Evolutionary conservation across 352 stramenopile species (phyloP).

Genomic region (Globisporangium rhizosaccharum): DNA sequence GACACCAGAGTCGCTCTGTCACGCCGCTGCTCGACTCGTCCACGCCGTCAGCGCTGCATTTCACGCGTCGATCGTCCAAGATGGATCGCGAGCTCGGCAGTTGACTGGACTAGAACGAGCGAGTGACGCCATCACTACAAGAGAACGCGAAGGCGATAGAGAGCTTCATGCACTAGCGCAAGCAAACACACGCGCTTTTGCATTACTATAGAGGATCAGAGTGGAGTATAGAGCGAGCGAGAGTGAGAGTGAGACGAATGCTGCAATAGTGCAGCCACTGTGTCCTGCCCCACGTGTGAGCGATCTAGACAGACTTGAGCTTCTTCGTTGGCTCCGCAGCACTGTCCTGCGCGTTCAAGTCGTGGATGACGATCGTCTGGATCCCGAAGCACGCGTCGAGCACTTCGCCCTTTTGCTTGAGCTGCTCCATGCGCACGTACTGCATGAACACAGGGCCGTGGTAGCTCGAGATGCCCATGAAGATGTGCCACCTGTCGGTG

Average conservation of each 20-base stretch:
- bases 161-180: background rate
- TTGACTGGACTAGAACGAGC: background rate
- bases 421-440: conserved; percentile 77
- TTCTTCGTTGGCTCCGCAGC: background rate
- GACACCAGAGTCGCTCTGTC: background rate
- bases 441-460: conserved; percentile 83
- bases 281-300: no score
- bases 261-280: background rate
- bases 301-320: conserved; percentile 10
- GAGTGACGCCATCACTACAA: background rate
- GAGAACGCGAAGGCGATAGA: background rate
- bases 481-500: conserved; percentile 64
- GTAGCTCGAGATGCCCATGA: conserved; percentile 77
- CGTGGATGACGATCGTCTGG: conserved; percentile 58
- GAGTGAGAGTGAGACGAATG: background rate
- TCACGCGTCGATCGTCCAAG: conserved; percentile 1
- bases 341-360: conserved; percentile 2
- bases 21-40: conserved; percentile 4
- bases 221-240: background rate
- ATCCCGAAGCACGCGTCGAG: conserved; percentile 49
- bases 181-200: background rate
- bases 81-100: conserved; percentile 1
- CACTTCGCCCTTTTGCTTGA: conserved; percentile 57
- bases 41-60: background rate
- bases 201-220: no score